Evolutionary conservation across 192 early-diverging fungal species (phyloP).

Genomic region (Geranomyces variabilis): DNA sequence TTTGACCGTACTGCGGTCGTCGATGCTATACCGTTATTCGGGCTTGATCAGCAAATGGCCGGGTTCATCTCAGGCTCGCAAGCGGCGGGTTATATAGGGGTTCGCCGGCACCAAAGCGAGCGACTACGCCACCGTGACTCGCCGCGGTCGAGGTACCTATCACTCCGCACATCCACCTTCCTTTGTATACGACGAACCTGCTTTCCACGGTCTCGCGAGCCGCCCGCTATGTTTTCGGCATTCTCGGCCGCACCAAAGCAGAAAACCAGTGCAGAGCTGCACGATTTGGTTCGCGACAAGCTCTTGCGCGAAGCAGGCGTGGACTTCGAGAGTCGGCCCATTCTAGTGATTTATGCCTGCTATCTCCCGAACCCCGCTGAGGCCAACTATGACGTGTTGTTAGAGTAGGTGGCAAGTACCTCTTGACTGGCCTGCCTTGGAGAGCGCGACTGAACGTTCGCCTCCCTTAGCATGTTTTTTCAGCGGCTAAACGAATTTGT

Average conservation of each 20-base stretch:
- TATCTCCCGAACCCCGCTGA: slow-evolving; percentile 82
- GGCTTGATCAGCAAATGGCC: too few species aligned
- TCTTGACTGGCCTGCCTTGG: neutral
- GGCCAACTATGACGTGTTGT: slow-evolving; percentile 82
- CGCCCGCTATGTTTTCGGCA: slow-evolving; percentile 13
- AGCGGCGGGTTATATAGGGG: too few species aligned
- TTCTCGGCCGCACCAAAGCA: slow-evolving; percentile 9
- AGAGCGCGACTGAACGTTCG: neutral
- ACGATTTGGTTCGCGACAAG: slow-evolving; percentile 17
- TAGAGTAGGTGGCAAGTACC: slow-evolving; percentile 53
- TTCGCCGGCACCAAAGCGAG: too few species aligned
- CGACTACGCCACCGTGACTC: too few species aligned
- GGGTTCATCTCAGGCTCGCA: too few species aligned
- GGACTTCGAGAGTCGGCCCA: slow-evolving; percentile 80
- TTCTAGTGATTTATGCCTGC: slow-evolving; percentile 82
- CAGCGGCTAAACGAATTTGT: slow-evolving; percentile 78
- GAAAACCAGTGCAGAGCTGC: neutral
- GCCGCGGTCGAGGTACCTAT: too few species aligned
- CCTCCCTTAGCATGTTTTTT: slow-evolving; percentile 51
- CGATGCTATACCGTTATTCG: too few species aligned
- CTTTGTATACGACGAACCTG: too few species aligned
- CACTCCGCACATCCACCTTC: too few species aligned
- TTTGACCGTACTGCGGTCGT: too few species aligned
- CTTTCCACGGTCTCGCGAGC: too few species aligned
- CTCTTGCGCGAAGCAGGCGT: slow-evolving; percentile 55